Evolutionary conservation across 75 land plant genomes (phyloP).

Genomic region (Adiantum capillusveneris): DNA sequence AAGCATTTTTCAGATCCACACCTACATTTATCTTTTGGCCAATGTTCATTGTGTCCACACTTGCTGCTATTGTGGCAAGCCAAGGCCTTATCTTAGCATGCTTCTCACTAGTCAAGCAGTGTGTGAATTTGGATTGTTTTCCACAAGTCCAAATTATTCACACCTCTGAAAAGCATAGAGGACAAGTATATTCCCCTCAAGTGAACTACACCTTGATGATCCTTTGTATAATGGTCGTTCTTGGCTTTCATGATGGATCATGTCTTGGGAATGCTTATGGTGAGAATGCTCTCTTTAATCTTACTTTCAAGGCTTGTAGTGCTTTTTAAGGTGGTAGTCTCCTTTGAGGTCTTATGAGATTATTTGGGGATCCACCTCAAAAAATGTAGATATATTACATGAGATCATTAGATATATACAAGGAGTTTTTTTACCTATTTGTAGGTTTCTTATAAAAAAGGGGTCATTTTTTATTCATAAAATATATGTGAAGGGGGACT

Average conservation of each 20-base stretch:
- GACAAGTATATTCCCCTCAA: slow-evolving; percentile 23
- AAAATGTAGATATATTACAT: no score
- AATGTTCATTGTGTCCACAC: slow-evolving; percentile 18
- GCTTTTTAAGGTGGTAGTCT: no score
- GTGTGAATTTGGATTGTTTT: slow-evolving; percentile 21
- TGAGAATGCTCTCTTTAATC: not conserved
- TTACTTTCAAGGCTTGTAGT: not conserved
- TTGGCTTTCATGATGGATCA: slow-evolving; percentile 8
- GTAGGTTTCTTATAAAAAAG: no score
- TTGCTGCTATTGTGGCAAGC: slow-evolving; percentile 30
- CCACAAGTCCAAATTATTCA: slow-evolving; percentile 23
- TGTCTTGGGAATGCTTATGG: slow-evolving; percentile 25
- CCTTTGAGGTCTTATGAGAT: no score
- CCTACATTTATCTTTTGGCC: slow-evolving; percentile 23
- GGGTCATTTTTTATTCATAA: no score
- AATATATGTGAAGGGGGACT: no score
- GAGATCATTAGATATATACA: no score
- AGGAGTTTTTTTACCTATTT: no score
- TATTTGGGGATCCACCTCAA: no score
- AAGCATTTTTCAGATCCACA: slow-evolving; percentile 8
- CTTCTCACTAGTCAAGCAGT: slow-evolving; percentile 28
- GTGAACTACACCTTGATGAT: slow-evolving; percentile 16
- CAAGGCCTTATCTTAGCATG: slow-evolving; percentile 22
- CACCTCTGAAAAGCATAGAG: slow-evolving; percentile 15
- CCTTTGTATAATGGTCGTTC: slow-evolving; percentile 15